Evolutionary conservation across 148 eudicot genomes (phyloP).

Genomic region (Rhododendron molle): DNA sequence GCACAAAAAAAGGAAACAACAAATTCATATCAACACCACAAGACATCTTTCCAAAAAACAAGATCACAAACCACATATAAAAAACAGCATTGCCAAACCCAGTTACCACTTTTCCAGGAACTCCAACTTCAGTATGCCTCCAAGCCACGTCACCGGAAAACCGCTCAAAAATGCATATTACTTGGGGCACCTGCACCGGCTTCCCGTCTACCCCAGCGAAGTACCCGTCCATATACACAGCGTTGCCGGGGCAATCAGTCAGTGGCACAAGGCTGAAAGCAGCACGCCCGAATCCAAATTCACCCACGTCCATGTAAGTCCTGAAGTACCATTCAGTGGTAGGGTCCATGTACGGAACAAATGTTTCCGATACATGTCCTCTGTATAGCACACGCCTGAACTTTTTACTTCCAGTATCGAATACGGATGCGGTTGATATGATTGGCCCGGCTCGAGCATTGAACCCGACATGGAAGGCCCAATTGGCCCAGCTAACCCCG

Average conservation of each 20-base stretch:
- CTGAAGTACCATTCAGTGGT: conserved; percentile 69
- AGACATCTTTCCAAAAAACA: background rate
- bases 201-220: conserved; percentile 58
- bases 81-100: background rate
- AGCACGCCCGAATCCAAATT: conserved; percentile 74
- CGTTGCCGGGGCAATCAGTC: conserved; percentile 62
- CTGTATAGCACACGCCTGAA: conserved; percentile 62
- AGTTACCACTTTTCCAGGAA: conserved; percentile 72
- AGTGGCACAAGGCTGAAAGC: conserved; percentile 54
- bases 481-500: conserved; percentile 61
- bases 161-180: conserved; percentile 67
- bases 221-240: conserved; percentile 62
- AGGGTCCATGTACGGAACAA: conserved; percentile 93
- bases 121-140: conserved; percentile 82
- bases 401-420: conserved; percentile 28
- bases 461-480: conserved; percentile 73
- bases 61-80: background rate
- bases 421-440: conserved; percentile 65
- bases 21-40: background rate
- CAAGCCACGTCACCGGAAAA: conserved; percentile 66
- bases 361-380: conserved; percentile 78
- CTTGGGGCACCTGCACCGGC: conserved; percentile 38
- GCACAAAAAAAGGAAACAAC: conserved; percentile 10
- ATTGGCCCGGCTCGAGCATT: conserved; percentile 66
- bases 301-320: conserved; percentile 80